Percentiles rank a stretch among this genome's conserved stretches.
Evolutionary conservation across 176 grass and related monocot genomes (phyloP).

Genomic region (Carex littledalei): DNA sequence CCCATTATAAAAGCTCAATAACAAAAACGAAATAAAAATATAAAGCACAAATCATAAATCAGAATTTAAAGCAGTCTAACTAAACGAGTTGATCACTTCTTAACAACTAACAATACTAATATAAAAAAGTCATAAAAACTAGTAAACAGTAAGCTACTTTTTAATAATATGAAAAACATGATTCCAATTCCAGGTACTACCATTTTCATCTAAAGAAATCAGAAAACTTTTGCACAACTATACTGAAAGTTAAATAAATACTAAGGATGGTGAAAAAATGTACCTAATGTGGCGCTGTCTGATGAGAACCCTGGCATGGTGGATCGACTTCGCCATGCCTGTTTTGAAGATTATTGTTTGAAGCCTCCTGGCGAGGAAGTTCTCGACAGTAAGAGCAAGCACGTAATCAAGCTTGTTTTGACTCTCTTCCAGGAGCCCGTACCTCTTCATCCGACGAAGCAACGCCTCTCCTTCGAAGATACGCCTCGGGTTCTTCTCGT

Average conservation of each 20-base stretch:
- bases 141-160: not conserved
- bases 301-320: slow-evolving; percentile 63
- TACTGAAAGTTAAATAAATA: too few relatives aligned
- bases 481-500: slow-evolving; percentile 59
- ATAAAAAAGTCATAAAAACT: not conserved
- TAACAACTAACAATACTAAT: not conserved
- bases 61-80: too few relatives aligned
- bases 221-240: too few relatives aligned
- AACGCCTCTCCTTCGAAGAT: slow-evolving; percentile 75
- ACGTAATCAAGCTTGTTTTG: slow-evolving; percentile 79
- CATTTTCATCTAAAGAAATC: not conserved
- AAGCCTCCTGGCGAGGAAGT: slow-evolving; percentile 55
- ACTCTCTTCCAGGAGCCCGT: slow-evolving; percentile 49
- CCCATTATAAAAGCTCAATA: slow-evolving; percentile 18
- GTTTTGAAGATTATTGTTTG: slow-evolving; percentile 72
- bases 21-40: not conserved
- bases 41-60: too few relatives aligned
- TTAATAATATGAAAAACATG: not conserved
- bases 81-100: not conserved
- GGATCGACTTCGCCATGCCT: slow-evolving; percentile 59
- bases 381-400: slow-evolving; percentile 58
- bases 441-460: slow-evolving; percentile 58
- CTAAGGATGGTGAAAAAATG: not conserved
- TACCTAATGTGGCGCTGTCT: slow-evolving; percentile 63
- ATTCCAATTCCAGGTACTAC: too few relatives aligned